Base-by-base conservation (phyloP, 495 filamentous ascomycete species). In the Neurospora sp. region DNA sequence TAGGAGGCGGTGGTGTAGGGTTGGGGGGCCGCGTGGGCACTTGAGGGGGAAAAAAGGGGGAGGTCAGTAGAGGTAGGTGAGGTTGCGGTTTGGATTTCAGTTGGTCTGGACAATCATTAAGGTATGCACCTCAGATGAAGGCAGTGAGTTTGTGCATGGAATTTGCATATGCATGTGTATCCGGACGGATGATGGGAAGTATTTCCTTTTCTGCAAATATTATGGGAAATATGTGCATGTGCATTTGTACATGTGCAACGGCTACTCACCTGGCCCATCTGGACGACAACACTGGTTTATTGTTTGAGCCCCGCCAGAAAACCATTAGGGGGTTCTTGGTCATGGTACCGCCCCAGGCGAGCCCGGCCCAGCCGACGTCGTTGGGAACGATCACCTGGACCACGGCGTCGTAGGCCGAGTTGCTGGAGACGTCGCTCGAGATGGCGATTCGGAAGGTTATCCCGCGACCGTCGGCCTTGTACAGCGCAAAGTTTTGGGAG, bases 301-400 rank as follows among this genome's bases (percentile, higher is more conserved):
- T 81, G 37, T 70, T 75, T 37, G 73, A 74, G 37, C 75, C 77
- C 18, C 74, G 69, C 82, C 83, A 86, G 18, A 75, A 80, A 10
- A 83, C 73, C 2, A 82, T 73, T 10, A 86, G 73, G 8, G 84
- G 84, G 74, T 79, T 80, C 61, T 77, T 73, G 27, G 76, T 74
- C 84, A 85, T 86, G 44, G 76, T 77, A 12, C 81, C 84, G 27
- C 79, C 81, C 80, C 83, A 84, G 10, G 83, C 79, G 3, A 85
- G 71, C 4, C 81, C 84, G 20, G 80, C 77, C 84, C 84, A 86
- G 72, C 82, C 83, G 16, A 82, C 80, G 14, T 80, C 73, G 68
- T 71, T 78, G 12, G 84, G 83, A 14, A 81, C 79, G 12, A 84
- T 80, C 27, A 84, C 73, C 75, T 85, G 83, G n/a, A 86, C 39